Evolutionary conservation across 768 basidiomycete species (phyloP).

Genomic region (Termitomyces sp.): DNA sequence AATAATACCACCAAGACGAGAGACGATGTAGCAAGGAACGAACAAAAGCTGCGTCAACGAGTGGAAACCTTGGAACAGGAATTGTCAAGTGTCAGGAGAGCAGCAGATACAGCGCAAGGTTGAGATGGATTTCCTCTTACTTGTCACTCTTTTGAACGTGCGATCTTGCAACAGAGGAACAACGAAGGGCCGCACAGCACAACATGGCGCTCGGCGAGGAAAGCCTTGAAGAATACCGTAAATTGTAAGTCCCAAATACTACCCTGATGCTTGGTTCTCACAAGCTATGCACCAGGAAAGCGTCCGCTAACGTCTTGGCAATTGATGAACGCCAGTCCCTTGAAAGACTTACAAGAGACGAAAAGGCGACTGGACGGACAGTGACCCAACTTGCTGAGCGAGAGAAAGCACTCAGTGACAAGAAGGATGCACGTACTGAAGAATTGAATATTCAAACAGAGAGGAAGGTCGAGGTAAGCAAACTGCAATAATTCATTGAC

Average conservation of each 20-base stretch:
- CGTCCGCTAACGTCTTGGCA: slow-evolving; percentile 71
- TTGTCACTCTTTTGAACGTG: not conserved
- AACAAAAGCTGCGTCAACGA: slow-evolving; percentile 39
- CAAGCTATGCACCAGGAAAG: slow-evolving; percentile 52
- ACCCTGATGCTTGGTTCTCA: not conserved
- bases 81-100: slow-evolving; percentile 57
- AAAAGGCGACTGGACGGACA: slow-evolving; percentile 67
- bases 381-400: slow-evolving; percentile 67
- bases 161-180: slow-evolving; percentile 51
- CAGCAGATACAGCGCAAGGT: slow-evolving; percentile 83
- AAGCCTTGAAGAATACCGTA: slow-evolving; percentile 83
- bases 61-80: slow-evolving; percentile 61
- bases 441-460: slow-evolving; percentile 47
- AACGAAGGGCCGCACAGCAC: slow-evolving; percentile 64
- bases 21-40: slow-evolving; percentile 62
- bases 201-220: slow-evolving; percentile 81
- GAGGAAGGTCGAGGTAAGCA: slow-evolving; percentile 57
- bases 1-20: slow-evolving; percentile 62
- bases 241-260: slow-evolving; percentile 50
- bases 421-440: slow-evolving; percentile 49
- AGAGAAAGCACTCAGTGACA: slow-evolving; percentile 60
- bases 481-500: not conserved
- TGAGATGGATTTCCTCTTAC: slow-evolving; percentile 12
- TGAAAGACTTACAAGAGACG: slow-evolving; percentile 76
- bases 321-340: slow-evolving; percentile 86